A percentile compares a stretch with the other conserved stretches of the same genome.
phyloP scores from a whole-genome alignment of 1,284 basidiomycete genomes.

The Leccinum huronense region DNA sequence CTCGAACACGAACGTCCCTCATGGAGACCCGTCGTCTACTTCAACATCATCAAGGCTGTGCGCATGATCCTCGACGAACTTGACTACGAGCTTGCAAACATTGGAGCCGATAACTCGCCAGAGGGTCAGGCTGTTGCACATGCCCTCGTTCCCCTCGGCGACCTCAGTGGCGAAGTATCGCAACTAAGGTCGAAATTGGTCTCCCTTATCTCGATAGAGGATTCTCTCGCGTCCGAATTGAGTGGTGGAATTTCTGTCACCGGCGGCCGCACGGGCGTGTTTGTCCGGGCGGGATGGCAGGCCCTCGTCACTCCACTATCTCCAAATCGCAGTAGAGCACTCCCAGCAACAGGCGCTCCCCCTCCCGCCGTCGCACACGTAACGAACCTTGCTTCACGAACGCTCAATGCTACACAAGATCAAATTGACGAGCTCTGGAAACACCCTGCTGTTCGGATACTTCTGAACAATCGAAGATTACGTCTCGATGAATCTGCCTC shows the following conservation, averaged over 20 bases:
- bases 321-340: constrained; percentile 43
- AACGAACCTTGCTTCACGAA: constrained; percentile 54
- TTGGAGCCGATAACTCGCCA: constrained; percentile 30
- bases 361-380: constrained; percentile 41
- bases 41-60: constrained; percentile 76
- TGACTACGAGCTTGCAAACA: constrained; percentile 52
- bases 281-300: constrained; percentile 68
- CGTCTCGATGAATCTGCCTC: constrained; percentile 72
- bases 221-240: constrained; percentile 63
- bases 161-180: constrained; percentile 46
- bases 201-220: constrained; percentile 65
- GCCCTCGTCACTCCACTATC: constrained; percentile 46
- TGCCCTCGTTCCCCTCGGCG: constrained; percentile 34
- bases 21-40: constrained; percentile 77
- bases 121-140: constrained; percentile 35
- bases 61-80: constrained; percentile 73
- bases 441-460: constrained; percentile 59
- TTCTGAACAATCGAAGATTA: constrained; percentile 57
- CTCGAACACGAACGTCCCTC: constrained; percentile 68
- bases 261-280: constrained; percentile 60
- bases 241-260: constrained; percentile 59
- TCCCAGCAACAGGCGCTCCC: constrained; percentile 37
- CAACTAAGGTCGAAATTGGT: constrained; percentile 56
- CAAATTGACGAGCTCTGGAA: constrained; percentile 65
- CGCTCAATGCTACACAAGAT: constrained; percentile 45